These are phyloP conservation scores for Trichosporon asahii DNA, from an alignment of 1,284 basidiomycete genomes.

Conservation along the genomic window DNA sequence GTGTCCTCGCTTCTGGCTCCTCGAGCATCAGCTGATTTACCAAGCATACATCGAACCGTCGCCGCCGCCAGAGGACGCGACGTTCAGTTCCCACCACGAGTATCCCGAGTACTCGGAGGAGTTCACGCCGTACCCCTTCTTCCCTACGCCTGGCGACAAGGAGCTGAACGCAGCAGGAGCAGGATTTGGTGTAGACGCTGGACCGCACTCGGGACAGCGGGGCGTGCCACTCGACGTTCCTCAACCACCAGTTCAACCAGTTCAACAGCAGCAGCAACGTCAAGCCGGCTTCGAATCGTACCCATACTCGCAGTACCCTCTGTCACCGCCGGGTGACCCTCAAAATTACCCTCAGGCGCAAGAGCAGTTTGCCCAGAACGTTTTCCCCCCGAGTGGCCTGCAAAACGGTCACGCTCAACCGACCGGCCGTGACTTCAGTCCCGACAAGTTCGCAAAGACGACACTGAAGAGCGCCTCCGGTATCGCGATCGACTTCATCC, in stretches of 20 bases:
- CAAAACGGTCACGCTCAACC: no score
- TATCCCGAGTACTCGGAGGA: not conserved
- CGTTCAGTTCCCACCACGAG: not conserved
- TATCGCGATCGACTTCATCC: not conserved
- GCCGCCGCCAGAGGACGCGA: not conserved
- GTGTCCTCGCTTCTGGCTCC: no score
- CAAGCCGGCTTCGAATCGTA: not conserved
- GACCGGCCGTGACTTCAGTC: not conserved
- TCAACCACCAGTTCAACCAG: no score
- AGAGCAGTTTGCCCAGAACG: not conserved
- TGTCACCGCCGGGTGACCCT: not conserved
- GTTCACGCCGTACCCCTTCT: conserved; percentile 1
- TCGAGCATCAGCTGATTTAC: not conserved
- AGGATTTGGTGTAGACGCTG: not conserved
- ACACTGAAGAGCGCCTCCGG: not conserved
- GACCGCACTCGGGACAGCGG: no score
- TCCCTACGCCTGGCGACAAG: not conserved
- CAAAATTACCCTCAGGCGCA: not conserved
- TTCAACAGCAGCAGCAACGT: not conserved
- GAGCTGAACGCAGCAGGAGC: not conserved
- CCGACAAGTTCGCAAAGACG: not conserved
- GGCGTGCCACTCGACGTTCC: not conserved
- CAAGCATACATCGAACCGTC: not conserved
- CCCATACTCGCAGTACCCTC: not conserved
- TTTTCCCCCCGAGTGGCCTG: no score